These are phyloP conservation scores for Kalmusia sp. DNA, from an alignment of 2,329 filamentous ascomycete species.

Conservation along the genomic window DNA sequence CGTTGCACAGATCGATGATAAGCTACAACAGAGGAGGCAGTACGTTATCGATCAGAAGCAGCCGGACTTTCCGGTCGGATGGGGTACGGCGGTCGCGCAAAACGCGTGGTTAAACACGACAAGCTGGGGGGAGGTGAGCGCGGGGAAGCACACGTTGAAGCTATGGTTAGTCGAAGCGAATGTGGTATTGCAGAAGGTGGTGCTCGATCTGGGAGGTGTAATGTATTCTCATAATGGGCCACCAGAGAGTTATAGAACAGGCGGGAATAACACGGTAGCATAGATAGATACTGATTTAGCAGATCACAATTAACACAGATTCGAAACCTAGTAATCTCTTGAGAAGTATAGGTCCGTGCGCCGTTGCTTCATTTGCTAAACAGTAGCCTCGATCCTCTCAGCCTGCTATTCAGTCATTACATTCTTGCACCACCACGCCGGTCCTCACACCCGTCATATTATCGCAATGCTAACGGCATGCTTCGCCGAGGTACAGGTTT, in stretches of 20 bases:
- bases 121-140: conserved; percentile 36
- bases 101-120: conserved; percentile 59
- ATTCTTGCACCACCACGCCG: too few relatives aligned
- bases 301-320: too few relatives aligned
- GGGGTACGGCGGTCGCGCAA: conserved; percentile 58
- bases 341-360: too few relatives aligned
- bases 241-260: conserved; percentile 47
- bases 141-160: conserved; percentile 52
- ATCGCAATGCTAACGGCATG: too few relatives aligned
- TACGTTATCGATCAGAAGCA: conserved; percentile 52
- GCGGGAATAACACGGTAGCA: conserved; percentile 7
- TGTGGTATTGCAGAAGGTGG: conserved; percentile 47
- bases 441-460: too few relatives aligned
- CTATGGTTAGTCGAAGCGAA: conserved; percentile 56
- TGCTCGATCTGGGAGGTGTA: conserved; percentile 45
- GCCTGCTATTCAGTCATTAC: too few relatives aligned
- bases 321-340: too few relatives aligned
- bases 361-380: too few relatives aligned
- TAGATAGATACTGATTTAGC: background rate
- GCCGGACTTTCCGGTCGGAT: conserved; percentile 55
- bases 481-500: too few relatives aligned
- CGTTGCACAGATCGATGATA: conserved; percentile 57
- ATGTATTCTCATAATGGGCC: conserved; percentile 43
- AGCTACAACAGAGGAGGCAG: conserved; percentile 46
- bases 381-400: too few relatives aligned